Conservation (phyloP, 371 early-diverging fungal genomes). For the Choanephora cucurbitarum region DNA sequence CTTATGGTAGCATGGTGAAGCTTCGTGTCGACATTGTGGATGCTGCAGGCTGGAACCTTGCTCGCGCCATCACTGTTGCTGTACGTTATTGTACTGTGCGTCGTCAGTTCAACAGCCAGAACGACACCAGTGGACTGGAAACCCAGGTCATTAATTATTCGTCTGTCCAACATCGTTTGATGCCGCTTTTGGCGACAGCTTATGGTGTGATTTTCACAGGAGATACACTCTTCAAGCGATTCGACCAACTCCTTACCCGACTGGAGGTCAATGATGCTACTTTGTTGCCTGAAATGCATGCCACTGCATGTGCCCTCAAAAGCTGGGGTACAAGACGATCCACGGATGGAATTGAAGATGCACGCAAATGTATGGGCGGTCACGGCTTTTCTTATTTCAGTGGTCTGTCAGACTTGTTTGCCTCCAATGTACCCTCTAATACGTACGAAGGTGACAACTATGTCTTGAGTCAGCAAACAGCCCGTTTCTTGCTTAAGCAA, state of each 20-base stretch:
- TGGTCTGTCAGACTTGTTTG: constrained; percentile 71
- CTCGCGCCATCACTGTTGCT: constrained; percentile 70
- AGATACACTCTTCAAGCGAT: constrained; percentile 50
- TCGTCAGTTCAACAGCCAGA: constrained; percentile 60
- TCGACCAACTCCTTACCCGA: constrained; percentile 54
- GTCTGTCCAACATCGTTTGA: constrained; percentile 71
- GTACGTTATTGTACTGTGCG: constrained; percentile 73
- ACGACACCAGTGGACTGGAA: constrained; percentile 38
- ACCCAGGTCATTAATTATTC: constrained; percentile 76
- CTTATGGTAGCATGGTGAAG: constrained; percentile 79
- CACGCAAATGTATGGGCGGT: constrained; percentile 82
- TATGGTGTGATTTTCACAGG: constrained; percentile 70
- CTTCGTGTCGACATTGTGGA: constrained; percentile 70
- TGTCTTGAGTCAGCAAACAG: constrained; percentile 69
- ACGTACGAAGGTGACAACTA: constrained; percentile 72
- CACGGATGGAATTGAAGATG: constrained; percentile 74
- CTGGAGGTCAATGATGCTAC: constrained; percentile 47
- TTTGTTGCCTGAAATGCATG: constrained; percentile 76
- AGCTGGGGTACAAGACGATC: constrained; percentile 69
- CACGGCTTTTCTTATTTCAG: constrained; percentile 79
- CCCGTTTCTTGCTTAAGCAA: constrained; percentile 67
- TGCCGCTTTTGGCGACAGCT: constrained; percentile 69
- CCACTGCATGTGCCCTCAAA: constrained; percentile 80
- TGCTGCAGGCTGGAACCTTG: constrained; percentile 52
- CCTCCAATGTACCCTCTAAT: constrained; percentile 64